Evolutionary conservation across 2,329 filamentous ascomycete species (phyloP), one percentile per base, ranked within the genome.

Genomic region (Geosmithia putterillii): DNA sequence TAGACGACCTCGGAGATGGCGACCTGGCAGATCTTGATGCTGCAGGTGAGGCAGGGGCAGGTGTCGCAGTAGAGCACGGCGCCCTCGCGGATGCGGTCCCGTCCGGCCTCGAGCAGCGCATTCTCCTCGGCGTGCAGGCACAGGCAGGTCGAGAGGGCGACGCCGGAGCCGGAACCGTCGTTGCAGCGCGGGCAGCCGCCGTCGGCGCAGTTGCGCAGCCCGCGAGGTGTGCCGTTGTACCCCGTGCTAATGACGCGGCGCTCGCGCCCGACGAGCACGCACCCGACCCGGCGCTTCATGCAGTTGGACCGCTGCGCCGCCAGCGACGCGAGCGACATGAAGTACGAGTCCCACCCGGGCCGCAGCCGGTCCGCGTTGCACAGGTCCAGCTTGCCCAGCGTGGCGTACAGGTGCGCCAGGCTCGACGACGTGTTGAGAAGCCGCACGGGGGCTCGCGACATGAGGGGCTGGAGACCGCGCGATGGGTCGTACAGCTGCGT

Each of bases 51-150:
- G 59, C 92, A 98, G 4, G 92, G 92, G 62, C 92, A 98, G 51
- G 89, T 95, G 58, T 95, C 86, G 63, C 89, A 95, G 64, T 95
- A 98, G 21, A 98, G 67, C 41, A 87, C 84, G 34, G 85, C 78
- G 4, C 81, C 85, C 44, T 86, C 83, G 18, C 86, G 72, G 51
- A 98, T 87, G 45, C 92, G 74, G 62, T 96, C 92, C 52, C 92
- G 73, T 1, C 92, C 92, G 18, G 92, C 92, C 67, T 98, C 92
- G 9, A 98, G 71, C 45, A 98, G 71, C 1, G 92, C 92, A 60
- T 98, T 98, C 65, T 98, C 92, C 67, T 98, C 92, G 1, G 92
- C 92, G 60, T 98, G 92, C n/a, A 98, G 77, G 60, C 92, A 98
- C 41, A 96, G 73, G 57, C 92, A 98, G 6, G 90, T 95, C 4